A percentile compares a stretch with the other conserved stretches of the same genome.
These are phyloP conservation scores for Lagenaria siceraria DNA, from an alignment of 306 rosid species.

Conservation along the genomic window DNA sequence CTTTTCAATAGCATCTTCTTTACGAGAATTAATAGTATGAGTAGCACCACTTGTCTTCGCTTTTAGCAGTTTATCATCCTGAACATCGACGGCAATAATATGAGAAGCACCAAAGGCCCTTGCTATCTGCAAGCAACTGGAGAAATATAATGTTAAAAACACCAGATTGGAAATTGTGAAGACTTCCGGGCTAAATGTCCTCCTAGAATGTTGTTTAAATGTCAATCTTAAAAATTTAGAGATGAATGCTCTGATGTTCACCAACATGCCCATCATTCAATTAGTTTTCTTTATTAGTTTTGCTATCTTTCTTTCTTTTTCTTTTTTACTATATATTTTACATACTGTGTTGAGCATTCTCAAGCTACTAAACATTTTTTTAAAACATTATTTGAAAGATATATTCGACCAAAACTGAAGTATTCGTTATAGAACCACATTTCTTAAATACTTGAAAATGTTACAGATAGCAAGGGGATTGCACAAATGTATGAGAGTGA, in stretches of 20 bases:
- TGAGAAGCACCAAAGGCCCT: conserved; percentile 96
- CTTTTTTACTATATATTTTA: neutral
- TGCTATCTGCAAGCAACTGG: conserved; percentile 99
- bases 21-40: conserved; percentile 60
- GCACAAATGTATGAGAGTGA: neutral
- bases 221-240: neutral
- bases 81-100: conserved; percentile 84
- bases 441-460: neutral
- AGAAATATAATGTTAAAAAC: conserved; percentile 4
- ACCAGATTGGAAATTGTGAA: neutral
- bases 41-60: conserved; percentile 87
- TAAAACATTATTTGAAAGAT: neutral
- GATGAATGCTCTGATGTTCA: neutral
- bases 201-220: neutral
- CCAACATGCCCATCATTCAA: neutral
- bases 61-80: conserved; percentile 73
- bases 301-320: neutral
- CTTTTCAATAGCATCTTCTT: conserved; percentile 70
- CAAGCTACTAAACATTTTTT: neutral
- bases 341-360: neutral
- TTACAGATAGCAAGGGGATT: neutral
- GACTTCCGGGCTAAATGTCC: neutral
- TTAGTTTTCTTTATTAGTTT: neutral
- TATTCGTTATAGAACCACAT: neutral
- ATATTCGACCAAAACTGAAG: neutral